Conservation (phyloP, 192 early-diverging fungal genomes). For the Linnemannia elongata region DNA sequence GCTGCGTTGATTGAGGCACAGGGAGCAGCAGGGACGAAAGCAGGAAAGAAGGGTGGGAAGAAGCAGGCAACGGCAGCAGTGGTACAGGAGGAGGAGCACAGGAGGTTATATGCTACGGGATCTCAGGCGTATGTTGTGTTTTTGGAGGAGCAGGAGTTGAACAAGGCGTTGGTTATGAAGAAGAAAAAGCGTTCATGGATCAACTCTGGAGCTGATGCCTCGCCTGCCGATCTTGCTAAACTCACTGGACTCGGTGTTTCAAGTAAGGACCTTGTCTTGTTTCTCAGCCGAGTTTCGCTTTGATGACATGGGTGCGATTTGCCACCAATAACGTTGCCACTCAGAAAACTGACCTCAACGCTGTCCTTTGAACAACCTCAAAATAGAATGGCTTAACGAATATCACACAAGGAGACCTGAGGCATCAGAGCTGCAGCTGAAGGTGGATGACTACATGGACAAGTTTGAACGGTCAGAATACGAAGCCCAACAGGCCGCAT, state of each 20-base stretch:
- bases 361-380: not conserved
- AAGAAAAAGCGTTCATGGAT: constrained; percentile 71
- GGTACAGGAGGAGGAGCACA: constrained; percentile 38
- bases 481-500: constrained; percentile 73
- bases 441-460: constrained; percentile 81
- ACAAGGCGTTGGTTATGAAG: constrained; percentile 73
- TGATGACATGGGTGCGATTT: not conserved
- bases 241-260: constrained; percentile 64
- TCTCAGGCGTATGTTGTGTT: constrained; percentile 80
- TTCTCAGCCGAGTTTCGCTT: not conserved
- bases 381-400: constrained; percentile 58
- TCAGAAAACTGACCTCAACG: not conserved
- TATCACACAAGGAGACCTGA: constrained; percentile 59
- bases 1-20: constrained; percentile 26
- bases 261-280: constrained; percentile 45
- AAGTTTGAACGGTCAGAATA: constrained; percentile 85
- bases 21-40: constrained; percentile 16
- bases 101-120: constrained; percentile 63
- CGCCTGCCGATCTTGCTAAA: constrained; percentile 57
- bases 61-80: constrained; percentile 19
- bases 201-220: constrained; percentile 45
- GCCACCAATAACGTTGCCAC: not conserved
- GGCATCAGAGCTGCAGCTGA: constrained; percentile 62
- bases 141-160: constrained; percentile 73
- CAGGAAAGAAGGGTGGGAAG: constrained; percentile 43